A percentile compares a stretch with the other conserved stretches of the same genome.
Conservation (phyloP, 1,284 basidiomycete species). For the Ceratobasidium sp. region DNA sequence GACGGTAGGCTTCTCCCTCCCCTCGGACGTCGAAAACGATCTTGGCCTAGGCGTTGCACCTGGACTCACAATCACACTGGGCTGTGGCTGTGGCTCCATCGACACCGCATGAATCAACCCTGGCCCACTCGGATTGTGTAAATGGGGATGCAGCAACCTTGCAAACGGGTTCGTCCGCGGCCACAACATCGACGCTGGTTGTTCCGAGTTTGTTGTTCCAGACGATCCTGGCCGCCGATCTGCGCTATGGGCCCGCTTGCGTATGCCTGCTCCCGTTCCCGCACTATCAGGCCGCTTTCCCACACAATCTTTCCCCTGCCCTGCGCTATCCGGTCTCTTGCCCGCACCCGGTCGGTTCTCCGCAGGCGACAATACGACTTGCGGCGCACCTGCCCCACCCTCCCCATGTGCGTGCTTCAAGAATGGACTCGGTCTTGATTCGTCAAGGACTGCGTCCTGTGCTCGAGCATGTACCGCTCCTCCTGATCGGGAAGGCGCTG, state of each 20-base stretch:
- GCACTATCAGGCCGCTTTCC: background rate
- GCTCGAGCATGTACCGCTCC: background rate
- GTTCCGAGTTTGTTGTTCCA: background rate
- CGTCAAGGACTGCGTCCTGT: background rate
- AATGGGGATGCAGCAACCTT: conserved; percentile 16
- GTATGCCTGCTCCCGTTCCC: background rate
- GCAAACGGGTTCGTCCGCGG: conserved; percentile 36
- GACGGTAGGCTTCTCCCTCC: background rate
- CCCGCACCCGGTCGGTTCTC: too few species aligned
- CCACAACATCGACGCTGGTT: conserved; percentile 27
- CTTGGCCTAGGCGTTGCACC: background rate
- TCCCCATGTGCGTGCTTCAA: conserved; percentile 9
- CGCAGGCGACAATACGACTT: too few species aligned
- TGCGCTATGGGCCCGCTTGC: background rate
- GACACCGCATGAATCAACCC: conserved; percentile 29
- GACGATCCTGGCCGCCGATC: conserved; percentile 21
- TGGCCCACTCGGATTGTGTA: conserved; percentile 9
- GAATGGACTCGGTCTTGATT: conserved; percentile 34
- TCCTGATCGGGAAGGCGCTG: too few species aligned
- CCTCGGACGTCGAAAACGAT: conserved; percentile 33
- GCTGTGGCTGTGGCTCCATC: conserved; percentile 35
- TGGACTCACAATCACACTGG: background rate
- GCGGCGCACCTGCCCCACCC: too few species aligned
- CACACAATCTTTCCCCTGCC: background rate
- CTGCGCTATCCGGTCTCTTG: too few species aligned